Base-by-base conservation (phyloP, 805 yeast genomes). In the Saturnispora halmiae region DNA sequence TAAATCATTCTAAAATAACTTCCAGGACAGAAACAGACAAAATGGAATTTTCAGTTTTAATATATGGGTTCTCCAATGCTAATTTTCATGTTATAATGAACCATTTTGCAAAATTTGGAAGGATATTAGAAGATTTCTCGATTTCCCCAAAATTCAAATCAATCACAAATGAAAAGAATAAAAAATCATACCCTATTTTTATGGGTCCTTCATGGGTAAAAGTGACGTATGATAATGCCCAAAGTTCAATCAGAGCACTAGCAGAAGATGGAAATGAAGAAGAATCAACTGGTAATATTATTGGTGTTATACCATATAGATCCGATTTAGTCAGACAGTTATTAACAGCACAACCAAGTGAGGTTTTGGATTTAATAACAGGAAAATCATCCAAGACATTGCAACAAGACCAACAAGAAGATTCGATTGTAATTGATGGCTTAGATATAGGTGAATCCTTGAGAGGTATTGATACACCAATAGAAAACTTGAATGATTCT, bases 201-300 rank as follows among this genome's bases (percentile, higher is more conserved):
- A 72, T 88, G 10, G 97, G 97, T 1, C 73, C 77, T 34, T 78
- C 84, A 30, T 90, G 97, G 97, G 77, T 88, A n/a, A 83, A 87
- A 55, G 57, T 90, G 40, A 88, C 96, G 3, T 92, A 76, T 58
- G 81, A 77, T 43, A 79, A 78, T 44, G 73, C 82, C 6, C 65
- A 79, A 2, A 72, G 88, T 8, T 96, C 95, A 2, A 59, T 75
- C 14, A 76, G 94, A 41, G 96, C 98, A 0, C 63, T 88, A 33
- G 78, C 82, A 48, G 95, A 87, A 54, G 83, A 85, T 55, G 94
- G 95, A 4, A 59, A 69, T 10, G 70, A 78, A 5, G 73, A 80
- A 52, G 82, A 79, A 40, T 90, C 84, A 9, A 32, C 34, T 8
- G 53, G 51, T 1, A 65, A 70, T 20, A 30, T 43, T 3, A 59